Evolutionary conservation across 2,329 filamentous ascomycete genomes (phyloP), one percentile per base, ranked within the genome.

Genomic region (Penicillium rolfsii): DNA sequence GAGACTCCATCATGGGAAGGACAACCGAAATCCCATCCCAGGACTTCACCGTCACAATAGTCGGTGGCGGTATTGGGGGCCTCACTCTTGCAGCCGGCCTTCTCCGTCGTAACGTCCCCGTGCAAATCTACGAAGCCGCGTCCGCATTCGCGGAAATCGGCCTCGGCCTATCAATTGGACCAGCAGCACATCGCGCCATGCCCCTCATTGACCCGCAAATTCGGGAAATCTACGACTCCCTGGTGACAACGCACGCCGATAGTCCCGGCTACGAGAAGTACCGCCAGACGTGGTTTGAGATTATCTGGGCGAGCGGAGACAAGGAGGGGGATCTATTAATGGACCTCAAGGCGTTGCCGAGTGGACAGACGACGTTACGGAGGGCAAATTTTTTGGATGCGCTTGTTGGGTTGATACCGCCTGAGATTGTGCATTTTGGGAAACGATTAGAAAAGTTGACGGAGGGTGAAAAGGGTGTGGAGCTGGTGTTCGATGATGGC

Each of bases 41-140:
- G 57, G 65, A 73, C 33, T 81, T 80, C 71, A 77, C 76, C 56
- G 74, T 87, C 60, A 85, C 85, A 65, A 84, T 88, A 43, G 75
- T 87, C 16, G 85, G 85, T 61, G 85, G 84, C 45, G 85, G 85
- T 36, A 86, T 88, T 60, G 82, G 81, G 28, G 86, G 86, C 28
- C 76, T 87, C 19, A 76, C 76, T 8, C 79, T 87, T 8, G 83
- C 83, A 26, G 80, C 84, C 50, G 83, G 80, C 6, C 80, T 88
- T 30, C 69, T 74, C 58, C 72, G 80, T 58, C 77, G 80, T 59
- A 70, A 77, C 40, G 67, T 86, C 38, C 72, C 75, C 2, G 75
- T 84, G 40, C 77, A 77, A 26, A 79, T 88, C 62, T 88, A 86
- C 67, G 86, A 88, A 72, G 78, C 83, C 11, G 84, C 84, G 0